Evolutionary conservation across 805 yeast genomes (phyloP).

Genomic region (Nakazawaea holstii): DNA sequence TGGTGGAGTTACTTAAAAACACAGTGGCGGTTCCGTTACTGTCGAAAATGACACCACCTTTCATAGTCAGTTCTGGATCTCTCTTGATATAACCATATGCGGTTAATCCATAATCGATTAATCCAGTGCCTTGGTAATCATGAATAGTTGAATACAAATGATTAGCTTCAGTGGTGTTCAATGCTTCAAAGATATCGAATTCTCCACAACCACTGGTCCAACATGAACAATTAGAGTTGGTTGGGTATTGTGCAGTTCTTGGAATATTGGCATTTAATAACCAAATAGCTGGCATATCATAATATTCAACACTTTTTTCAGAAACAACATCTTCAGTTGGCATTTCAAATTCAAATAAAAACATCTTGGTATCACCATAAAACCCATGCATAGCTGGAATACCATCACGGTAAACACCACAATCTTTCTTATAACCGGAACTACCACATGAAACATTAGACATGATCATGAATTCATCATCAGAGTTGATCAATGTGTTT

Average conservation of each 20-base stretch:
- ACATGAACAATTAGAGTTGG: slow-evolving; percentile 60
- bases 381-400: slow-evolving; percentile 74
- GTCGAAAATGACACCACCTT: slow-evolving; percentile 70
- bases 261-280: slow-evolving; percentile 67
- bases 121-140: slow-evolving; percentile 68
- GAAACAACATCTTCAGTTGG: slow-evolving; percentile 44
- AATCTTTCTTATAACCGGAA: slow-evolving; percentile 50
- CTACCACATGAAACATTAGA: slow-evolving; percentile 53
- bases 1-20: slow-evolving; percentile 50
- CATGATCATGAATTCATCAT: slow-evolving; percentile 54
- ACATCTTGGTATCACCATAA: slow-evolving; percentile 63
- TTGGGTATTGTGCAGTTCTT: slow-evolving; percentile 67
- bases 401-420: slow-evolving; percentile 74
- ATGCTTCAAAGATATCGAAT: slow-evolving; percentile 69
- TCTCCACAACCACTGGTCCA: slow-evolving; percentile 81
- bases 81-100: slow-evolving; percentile 53
- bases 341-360: slow-evolving; percentile 63
- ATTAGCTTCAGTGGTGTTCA: slow-evolving; percentile 53
- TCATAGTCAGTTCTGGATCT: slow-evolving; percentile 45
- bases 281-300: slow-evolving; percentile 76
- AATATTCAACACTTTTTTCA: slow-evolving; percentile 28
- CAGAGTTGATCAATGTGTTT: slow-evolving; percentile 46
- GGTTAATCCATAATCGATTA: slow-evolving; percentile 55
- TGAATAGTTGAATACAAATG: slow-evolving; percentile 66
- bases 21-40: slow-evolving; percentile 55